Evolutionary conservation across 164 flowering plant species (phyloP).

Genomic region (Aristolochia contorta): DNA sequence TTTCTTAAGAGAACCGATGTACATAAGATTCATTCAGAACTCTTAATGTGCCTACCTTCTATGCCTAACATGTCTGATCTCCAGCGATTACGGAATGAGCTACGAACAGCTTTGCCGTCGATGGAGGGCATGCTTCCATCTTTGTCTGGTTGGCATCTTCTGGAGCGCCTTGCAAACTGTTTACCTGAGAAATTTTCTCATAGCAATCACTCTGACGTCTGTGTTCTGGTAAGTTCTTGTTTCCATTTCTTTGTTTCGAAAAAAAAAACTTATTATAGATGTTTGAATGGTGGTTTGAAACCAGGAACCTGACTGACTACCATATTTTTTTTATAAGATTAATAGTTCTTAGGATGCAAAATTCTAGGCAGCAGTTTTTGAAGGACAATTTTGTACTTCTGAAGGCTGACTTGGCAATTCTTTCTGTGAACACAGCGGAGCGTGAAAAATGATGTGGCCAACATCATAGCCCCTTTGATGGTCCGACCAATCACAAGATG

Average conservation of each 20-base stretch:
- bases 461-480: constrained; percentile 63
- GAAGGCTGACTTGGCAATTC: not conserved
- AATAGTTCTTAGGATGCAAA: no score
- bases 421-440: constrained; percentile 35
- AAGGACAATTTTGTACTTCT: no score
- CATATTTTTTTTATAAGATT: no score
- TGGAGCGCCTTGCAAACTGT: constrained; percentile 62
- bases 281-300: no score
- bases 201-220: constrained; percentile 53
- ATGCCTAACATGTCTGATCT: constrained; percentile 64
- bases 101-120: constrained; percentile 45
- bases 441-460: constrained; percentile 62
- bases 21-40: constrained; percentile 52
- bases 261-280: no score
- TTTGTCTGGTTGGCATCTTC: constrained; percentile 51
- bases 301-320: no score
- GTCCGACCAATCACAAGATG: constrained; percentile 78
- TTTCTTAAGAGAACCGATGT: constrained; percentile 55
- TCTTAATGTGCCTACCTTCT: constrained; percentile 68
- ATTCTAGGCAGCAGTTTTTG: no score
- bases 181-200: constrained; percentile 67
- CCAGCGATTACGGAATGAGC: constrained; percentile 41
- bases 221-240: constrained; percentile 60
- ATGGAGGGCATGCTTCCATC: constrained; percentile 41
- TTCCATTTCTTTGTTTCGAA: not conserved